Evolutionary conservation across 768 basidiomycete species (phyloP), one percentile per base, ranked within the genome.

Genomic region (Pleurotus tuoliensis): DNA sequence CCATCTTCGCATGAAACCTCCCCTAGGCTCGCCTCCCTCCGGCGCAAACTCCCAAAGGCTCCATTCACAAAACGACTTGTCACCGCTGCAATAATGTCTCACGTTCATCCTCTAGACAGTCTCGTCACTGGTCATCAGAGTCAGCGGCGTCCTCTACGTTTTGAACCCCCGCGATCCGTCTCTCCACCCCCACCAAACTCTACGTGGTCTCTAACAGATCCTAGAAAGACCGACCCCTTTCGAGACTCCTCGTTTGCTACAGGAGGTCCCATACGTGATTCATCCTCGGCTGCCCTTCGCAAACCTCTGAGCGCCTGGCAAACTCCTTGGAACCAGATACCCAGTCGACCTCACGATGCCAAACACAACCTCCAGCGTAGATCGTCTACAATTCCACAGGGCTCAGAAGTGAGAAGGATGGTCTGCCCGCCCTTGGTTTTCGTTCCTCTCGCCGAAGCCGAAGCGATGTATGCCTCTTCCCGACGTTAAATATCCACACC

Each of bases 191-290:
- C 51, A 18, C 15, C 11, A 12, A 15, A 20, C 18, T 20, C 20
- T 20, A 12, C 22, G 8, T 53, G 39, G 18, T 24, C 16, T 41
- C 24, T 53, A 20, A 41, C 38, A 22, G 51, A 53, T 38, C 51
- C 51, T 8, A 53, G 39, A 39, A 53, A 53, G 38, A 40, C 51
- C 24, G 18, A 39, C 41, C 51, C 51, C 24, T 53, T 53, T 20
- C 22, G 22, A 13, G 39, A 37, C 15, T 20, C 25, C 8, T 11
- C 51, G 15, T 53, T 39, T 9, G 51, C 39, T 5, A 41, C 4
- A 41, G 38, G 25, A n/a, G n/a, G 18, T 20, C 37, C 11, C 13
- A 20, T 7, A 22, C n/a, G 18, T 8, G 20, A n/a, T 13, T 44
- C 41, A 15, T 13, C n/a, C 41, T 25, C 38, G 24, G 46, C 13